Percentiles rank a stretch among this genome's conserved stretches.
These are phyloP conservation scores for Noccaea caerulescens DNA, from an alignment of 345 rosid genomes.

Conservation along the genomic window DNA sequence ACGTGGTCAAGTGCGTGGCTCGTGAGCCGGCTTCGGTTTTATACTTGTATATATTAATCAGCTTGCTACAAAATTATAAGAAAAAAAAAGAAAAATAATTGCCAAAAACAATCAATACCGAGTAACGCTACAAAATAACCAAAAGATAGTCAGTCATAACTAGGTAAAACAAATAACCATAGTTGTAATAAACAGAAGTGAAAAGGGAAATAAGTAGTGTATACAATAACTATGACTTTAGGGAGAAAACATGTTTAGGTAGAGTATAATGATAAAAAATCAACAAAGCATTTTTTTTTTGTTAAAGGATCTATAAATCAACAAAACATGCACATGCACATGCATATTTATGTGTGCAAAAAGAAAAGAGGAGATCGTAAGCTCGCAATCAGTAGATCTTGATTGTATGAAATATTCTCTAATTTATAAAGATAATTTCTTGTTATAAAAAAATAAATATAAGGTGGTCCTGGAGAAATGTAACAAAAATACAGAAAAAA, in stretches of 20 bases:
- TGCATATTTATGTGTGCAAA: background rate
- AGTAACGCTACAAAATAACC: background rate
- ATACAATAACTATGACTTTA: too few relatives aligned
- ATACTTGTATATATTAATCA: background rate
- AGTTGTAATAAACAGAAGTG: background rate
- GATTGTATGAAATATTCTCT: background rate
- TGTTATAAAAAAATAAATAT: background rate
- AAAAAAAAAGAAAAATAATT: background rate
- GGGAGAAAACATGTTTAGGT: background rate
- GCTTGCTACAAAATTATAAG: conserved; percentile 10
- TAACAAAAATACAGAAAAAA: conserved; percentile 12
- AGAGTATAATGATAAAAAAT: background rate
- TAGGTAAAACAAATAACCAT: background rate
- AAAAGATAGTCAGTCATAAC: background rate
- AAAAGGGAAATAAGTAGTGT: background rate
- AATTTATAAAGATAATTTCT: background rate
- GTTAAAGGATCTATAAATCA: background rate
- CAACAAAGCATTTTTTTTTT: background rate
- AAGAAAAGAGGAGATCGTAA: background rate
- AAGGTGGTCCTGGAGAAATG: conserved; percentile 32
- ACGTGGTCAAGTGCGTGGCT: conserved; percentile 37
- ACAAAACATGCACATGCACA: conserved; percentile 4
- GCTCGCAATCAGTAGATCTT: conserved; percentile 8
- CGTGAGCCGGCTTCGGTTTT: conserved; percentile 12
- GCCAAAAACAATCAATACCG: conserved; percentile 41